Conservation (phyloP, 768 basidiomycete species). For the Russula lepida region DNA sequence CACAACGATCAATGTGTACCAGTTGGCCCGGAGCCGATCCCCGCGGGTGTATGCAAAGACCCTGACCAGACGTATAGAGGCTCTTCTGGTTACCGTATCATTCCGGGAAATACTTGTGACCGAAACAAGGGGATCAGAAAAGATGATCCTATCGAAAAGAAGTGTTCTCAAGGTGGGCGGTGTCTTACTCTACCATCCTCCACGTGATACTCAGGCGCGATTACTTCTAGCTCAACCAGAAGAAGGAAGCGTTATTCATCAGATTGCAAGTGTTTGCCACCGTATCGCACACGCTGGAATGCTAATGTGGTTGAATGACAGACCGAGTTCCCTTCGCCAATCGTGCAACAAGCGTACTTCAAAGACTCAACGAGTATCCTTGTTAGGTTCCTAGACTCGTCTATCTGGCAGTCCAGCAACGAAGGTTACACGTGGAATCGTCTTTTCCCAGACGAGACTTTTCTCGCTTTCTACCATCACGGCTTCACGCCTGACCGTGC, state of each 20-base stretch:
- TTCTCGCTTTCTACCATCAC: constrained; percentile 87
- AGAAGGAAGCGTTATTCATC: constrained; percentile 72
- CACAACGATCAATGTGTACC: constrained; percentile 70
- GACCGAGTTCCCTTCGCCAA: constrained; percentile 56
- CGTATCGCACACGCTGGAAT: background rate
- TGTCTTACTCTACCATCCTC: background rate
- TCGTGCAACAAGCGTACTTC: constrained; percentile 82
- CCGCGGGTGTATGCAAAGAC: constrained; percentile 58
- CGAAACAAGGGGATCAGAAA: constrained; percentile 49
- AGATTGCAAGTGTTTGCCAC: constrained; percentile 44
- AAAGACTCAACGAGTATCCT: constrained; percentile 77
- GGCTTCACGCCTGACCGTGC: constrained; percentile 70
- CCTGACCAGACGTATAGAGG: constrained; percentile 64
- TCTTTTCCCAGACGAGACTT: constrained; percentile 47
- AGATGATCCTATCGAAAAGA: constrained; percentile 62
- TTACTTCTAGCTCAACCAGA: constrained; percentile 55
- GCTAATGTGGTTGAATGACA: constrained; percentile 24
- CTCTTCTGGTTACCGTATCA: constrained; percentile 85
- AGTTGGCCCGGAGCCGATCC: constrained; percentile 81
- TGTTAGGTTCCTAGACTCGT: constrained; percentile 64
- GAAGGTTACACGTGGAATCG: constrained; percentile 90
- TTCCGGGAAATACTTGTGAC: constrained; percentile 87
- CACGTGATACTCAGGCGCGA: background rate
- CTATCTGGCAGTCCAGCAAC: constrained; percentile 90
- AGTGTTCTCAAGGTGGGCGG: constrained; percentile 62